phyloP scores from a whole-genome alignment of 345 rosid species.

The Corchorus olitorius region DNA sequence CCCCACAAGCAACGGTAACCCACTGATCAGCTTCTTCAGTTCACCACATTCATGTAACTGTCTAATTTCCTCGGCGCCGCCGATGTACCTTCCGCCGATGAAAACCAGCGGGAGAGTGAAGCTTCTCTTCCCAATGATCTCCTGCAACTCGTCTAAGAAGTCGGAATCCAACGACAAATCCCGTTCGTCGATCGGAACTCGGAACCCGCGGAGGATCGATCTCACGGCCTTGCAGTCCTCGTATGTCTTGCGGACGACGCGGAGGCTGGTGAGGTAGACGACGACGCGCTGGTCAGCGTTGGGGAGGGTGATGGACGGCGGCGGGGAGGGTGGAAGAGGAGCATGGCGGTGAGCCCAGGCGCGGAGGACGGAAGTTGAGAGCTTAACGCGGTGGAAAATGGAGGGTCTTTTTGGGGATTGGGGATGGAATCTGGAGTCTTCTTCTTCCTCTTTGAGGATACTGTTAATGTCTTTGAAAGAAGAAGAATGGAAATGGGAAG shows the following conservation, averaged over 20 bases:
- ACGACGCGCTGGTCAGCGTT: constrained; percentile 44
- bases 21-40: constrained; percentile 38
- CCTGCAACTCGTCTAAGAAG: constrained; percentile 57
- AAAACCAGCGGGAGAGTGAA: constrained; percentile 47
- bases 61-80: constrained; percentile 52
- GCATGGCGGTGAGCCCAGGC: constrained; percentile 22
- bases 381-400: constrained; percentile 66
- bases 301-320: constrained; percentile 21
- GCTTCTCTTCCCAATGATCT: constrained; percentile 35
- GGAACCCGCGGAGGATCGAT: constrained; percentile 56
- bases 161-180: constrained; percentile 71
- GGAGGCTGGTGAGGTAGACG: constrained; percentile 79
- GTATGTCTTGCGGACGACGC: constrained; percentile 68
- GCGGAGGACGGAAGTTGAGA: constrained; percentile 46
- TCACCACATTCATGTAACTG: constrained; percentile 49
- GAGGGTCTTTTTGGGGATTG: constrained; percentile 37
- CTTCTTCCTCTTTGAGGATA: constrained; percentile 38
- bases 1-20: constrained; percentile 28
- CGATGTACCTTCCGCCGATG: constrained; percentile 50
- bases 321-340: constrained; percentile 2
- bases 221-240: constrained; percentile 66
- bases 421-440: constrained; percentile 16
- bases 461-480: constrained; percentile 58
- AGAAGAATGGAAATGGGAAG: constrained; percentile 42
- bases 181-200: constrained; percentile 68